phyloP scores from a whole-genome alignment of 352 stramenopile genomes.

The Pythium brachiatum region DNA sequence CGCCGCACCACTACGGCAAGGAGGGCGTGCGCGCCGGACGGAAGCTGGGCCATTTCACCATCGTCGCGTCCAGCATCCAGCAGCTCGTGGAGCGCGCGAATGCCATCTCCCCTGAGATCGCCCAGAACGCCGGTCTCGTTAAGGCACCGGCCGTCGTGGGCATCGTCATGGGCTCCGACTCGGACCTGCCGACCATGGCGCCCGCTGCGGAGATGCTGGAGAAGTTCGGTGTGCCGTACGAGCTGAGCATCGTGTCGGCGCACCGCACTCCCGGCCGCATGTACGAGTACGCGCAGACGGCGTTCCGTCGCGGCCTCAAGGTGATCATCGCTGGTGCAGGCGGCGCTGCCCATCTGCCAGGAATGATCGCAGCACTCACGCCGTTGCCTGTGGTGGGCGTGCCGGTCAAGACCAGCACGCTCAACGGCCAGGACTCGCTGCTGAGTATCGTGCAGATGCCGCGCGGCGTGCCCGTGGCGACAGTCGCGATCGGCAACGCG shows the following conservation, averaged over 20 bases:
- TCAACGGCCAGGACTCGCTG: slow-evolving; percentile 97
- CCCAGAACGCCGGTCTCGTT: slow-evolving; percentile 38
- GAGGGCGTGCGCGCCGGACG: slow-evolving; percentile 80
- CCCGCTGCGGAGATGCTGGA: slow-evolving; percentile 94
- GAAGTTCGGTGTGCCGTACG: slow-evolving; percentile 94
- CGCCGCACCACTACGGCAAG: slow-evolving; percentile 98
- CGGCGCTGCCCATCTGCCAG: slow-evolving; percentile 96
- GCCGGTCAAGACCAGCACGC: slow-evolving; percentile 96
- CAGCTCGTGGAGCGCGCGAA: slow-evolving; percentile 78
- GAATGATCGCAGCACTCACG: slow-evolving; percentile 89
- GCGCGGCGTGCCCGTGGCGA: slow-evolving; percentile 96
- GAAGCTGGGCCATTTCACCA: slow-evolving; percentile 98
- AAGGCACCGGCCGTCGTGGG: slow-evolving; percentile 53
- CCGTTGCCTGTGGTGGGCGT: slow-evolving; percentile 94
- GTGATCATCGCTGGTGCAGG: slow-evolving; percentile 96
- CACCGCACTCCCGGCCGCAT: slow-evolving; percentile 97
- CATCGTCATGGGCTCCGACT: slow-evolving; percentile 94
- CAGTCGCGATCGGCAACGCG: slow-evolving; percentile 97
- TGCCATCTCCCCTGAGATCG: slow-evolving; percentile 45
- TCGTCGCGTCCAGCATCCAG: slow-evolving; percentile 85
- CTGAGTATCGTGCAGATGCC: slow-evolving; percentile 99
- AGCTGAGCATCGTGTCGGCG: slow-evolving; percentile 98
- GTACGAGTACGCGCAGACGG: slow-evolving; percentile 93
- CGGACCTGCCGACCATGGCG: slow-evolving; percentile 96
- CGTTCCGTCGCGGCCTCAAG: slow-evolving; percentile 86